Base-by-base conservation (phyloP, 202 grass and related monocot species). In the Cymbopogon flexuosus region DNA sequence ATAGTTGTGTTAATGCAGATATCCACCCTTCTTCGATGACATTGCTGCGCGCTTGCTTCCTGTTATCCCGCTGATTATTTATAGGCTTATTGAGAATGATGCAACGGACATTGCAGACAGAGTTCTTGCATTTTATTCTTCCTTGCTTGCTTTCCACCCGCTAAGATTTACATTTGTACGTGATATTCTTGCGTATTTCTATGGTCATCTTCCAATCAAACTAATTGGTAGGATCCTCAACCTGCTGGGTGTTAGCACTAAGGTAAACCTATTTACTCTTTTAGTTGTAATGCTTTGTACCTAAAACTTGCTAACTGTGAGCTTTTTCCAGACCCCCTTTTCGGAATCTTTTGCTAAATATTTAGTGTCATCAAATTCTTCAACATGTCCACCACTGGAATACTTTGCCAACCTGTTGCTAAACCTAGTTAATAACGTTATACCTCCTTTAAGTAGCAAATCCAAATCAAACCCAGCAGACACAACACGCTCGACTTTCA, bases 121-220 rank as follows among this genome's bases (percentile, higher is more conserved):
- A 83, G 92, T 98, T 82, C 92, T 98, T 79, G 81, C 84, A 87
- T 79, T 84, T 64, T 98, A 95, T 89, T 89, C 92, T 69, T 69
- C 79, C 77, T 88, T 88, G 81, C 88, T 98, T 78, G 85, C 81
- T 51, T 98, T 98, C 82, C 96, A 98, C 35, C 96, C 96, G 37
- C 82, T 98, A 59, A 93, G 92, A 70, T 98, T 98, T 89, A 89
- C 90, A 67, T 98, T 98, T 80, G 96, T 95, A 37, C 88, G 96
- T 68, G 92, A 98, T 84, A 95, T 94, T 81, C 96, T 98, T 86
- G 96, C 96, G 62, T 98, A 98, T 84, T 98, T 98, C 70, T 98
- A 98, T 84, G 90, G 84, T 66, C 52, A 93, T 80, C 96, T 98
- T 84, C 86, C 92, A 83, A 91, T 57, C 78, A 98, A 98, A 83